Percentiles rank a stretch among this genome's conserved stretches.
These are phyloP conservation scores for Termitomyces sp. DNA, from an alignment of 1,284 basidiomycete genomes.

Conservation along the genomic window DNA sequence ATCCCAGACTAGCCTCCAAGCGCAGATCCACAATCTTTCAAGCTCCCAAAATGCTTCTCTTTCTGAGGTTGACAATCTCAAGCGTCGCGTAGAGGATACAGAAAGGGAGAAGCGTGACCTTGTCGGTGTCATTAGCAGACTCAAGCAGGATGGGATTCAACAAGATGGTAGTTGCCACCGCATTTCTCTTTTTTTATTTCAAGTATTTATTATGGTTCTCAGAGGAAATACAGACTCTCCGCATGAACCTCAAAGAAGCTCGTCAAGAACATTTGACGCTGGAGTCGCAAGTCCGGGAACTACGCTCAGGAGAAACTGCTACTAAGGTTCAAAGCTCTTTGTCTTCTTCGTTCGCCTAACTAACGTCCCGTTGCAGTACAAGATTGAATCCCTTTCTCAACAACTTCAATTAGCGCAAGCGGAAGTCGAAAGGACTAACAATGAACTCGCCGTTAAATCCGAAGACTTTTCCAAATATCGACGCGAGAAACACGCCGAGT, in stretches of 20 bases:
- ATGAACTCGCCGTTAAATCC: constrained; percentile 58
- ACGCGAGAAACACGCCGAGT: constrained; percentile 67
- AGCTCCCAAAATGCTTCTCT: constrained; percentile 54
- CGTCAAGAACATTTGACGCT: constrained; percentile 66
- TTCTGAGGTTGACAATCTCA: constrained; percentile 52
- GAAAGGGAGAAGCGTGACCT: constrained; percentile 80
- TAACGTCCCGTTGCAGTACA: constrained; percentile 49
- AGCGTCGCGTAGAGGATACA: constrained; percentile 58
- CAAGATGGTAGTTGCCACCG: constrained; percentile 49
- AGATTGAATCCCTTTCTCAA: constrained; percentile 72
- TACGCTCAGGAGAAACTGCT: constrained; percentile 64
- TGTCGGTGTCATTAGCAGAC: constrained; percentile 64
- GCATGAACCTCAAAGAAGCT: constrained; percentile 64
- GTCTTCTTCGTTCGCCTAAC: background rate
- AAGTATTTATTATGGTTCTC: constrained; percentile 10
- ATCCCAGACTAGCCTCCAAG: constrained; percentile 47
- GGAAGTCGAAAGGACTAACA: constrained; percentile 62
- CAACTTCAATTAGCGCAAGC: constrained; percentile 70
- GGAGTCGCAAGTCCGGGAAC: constrained; percentile 63
- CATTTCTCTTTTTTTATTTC: constrained; percentile 1
- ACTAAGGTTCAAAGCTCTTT: constrained; percentile 45
- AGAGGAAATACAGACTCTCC: constrained; percentile 70
- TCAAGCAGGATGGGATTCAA: constrained; percentile 65
- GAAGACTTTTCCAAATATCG: constrained; percentile 73
- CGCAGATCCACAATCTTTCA: constrained; percentile 47